Conservation (phyloP, 1,284 basidiomycete species). For the Sparassis latifolia region DNA sequence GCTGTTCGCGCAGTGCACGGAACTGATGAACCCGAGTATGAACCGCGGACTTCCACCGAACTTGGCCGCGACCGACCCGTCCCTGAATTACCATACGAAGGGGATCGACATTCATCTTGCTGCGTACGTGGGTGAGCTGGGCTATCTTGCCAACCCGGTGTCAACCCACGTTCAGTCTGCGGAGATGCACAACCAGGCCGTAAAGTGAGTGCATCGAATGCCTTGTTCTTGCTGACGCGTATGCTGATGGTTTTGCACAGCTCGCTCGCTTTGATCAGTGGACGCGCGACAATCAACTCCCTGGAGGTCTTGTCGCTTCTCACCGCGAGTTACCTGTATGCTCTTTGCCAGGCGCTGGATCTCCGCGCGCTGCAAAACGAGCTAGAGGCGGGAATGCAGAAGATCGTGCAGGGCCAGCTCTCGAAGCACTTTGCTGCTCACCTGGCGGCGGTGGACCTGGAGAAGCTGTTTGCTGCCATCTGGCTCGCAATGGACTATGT, state of each 20-base stretch:
- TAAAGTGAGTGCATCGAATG: slow-evolving; percentile 50
- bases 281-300: slow-evolving; percentile 69
- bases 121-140: slow-evolving; percentile 77
- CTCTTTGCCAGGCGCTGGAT: slow-evolving; percentile 78
- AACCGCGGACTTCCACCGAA: slow-evolving; percentile 80
- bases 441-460: slow-evolving; percentile 29
- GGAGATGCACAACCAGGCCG: slow-evolving; percentile 84
- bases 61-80: slow-evolving; percentile 77
- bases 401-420: slow-evolving; percentile 49
- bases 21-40: slow-evolving; percentile 77
- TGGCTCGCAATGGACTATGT: slow-evolving; percentile 39
- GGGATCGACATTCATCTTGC: slow-evolving; percentile 83
- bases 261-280: slow-evolving; percentile 76
- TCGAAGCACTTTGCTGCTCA: slow-evolving; percentile 36
- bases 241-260: slow-evolving; percentile 30
- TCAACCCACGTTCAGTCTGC: slow-evolving; percentile 82
- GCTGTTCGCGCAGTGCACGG: slow-evolving; percentile 78
- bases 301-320: slow-evolving; percentile 73
- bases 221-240: no score
- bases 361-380: slow-evolving; percentile 66
- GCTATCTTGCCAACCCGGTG: slow-evolving; percentile 78
- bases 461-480: slow-evolving; percentile 29
- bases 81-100: slow-evolving; percentile 79
- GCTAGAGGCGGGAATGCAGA: slow-evolving; percentile 44
- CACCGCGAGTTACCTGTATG: slow-evolving; percentile 69